These are phyloP conservation scores for Tylopilus cervinicoccineus DNA, from an alignment of 768 basidiomycete genomes.

Conservation along the genomic window DNA sequence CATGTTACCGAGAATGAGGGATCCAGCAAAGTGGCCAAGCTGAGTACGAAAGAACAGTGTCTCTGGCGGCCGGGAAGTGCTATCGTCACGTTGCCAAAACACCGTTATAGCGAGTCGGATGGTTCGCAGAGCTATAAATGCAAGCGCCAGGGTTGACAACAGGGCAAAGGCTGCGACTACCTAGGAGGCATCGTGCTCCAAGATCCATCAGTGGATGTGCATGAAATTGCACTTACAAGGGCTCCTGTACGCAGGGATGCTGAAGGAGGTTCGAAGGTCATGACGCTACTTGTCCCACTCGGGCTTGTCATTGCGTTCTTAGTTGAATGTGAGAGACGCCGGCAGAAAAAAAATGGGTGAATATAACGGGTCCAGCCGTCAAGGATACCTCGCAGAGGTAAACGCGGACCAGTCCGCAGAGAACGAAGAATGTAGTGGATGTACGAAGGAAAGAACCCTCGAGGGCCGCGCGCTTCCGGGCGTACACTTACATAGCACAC, in stretches of 20 bases:
- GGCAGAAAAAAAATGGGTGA: slow-evolving; percentile 6
- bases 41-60: slow-evolving; percentile 68
- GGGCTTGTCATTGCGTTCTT: slow-evolving; percentile 1
- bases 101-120: slow-evolving; percentile 43
- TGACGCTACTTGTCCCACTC: slow-evolving; percentile 2
- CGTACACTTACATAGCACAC: not conserved
- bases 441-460: slow-evolving; percentile 15
- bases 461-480: not conserved
- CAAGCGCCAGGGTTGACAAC: slow-evolving; percentile 50
- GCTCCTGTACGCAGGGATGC: slow-evolving; percentile 10
- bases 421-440: slow-evolving; percentile 18
- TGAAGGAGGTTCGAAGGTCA: slow-evolving; percentile 10
- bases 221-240: slow-evolving; percentile 17
- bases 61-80: slow-evolving; percentile 36
- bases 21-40: slow-evolving; percentile 64
- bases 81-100: slow-evolving; percentile 24
- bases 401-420: slow-evolving; percentile 34
- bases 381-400: slow-evolving; percentile 29
- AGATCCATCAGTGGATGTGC: not conserved
- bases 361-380: slow-evolving; percentile 22
- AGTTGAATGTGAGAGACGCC: not conserved
- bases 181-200: slow-evolving; percentile 16
- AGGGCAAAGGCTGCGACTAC: slow-evolving; percentile 51
- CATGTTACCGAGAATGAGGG: slow-evolving; percentile 57
- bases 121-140: slow-evolving; percentile 46